Evolutionary conservation across 1,284 basidiomycete species (phyloP), one percentile per base, ranked within the genome.

Genomic region (Trametes versicolor): DNA sequence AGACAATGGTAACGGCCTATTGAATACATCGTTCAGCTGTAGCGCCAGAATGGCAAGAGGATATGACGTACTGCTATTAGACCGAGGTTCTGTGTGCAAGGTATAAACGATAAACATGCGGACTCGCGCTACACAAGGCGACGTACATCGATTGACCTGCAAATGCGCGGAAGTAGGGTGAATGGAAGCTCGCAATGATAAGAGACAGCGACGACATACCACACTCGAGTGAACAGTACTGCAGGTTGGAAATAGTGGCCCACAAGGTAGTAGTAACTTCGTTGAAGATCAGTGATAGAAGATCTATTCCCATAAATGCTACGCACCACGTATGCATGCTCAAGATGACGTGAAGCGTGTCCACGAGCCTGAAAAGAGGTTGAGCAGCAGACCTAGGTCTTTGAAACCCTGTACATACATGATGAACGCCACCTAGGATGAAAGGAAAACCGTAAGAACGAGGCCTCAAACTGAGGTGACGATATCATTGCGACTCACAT

Each of bases 211-310:
- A 17, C 48, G 7, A 29, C 58, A 7, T 23, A 50, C 58, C 47
- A 59, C 9, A 59, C 58, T 9, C 48, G 9, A 19, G 23, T 23
- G 13, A 27, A 15, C 2, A 59, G 25, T 17, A 41, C 21, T 1
- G 32, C 25, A n/a, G 58, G 47, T 6, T 51, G 12, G 25, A 29
- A 47, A 17, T 59, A 51, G 37, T 59, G 27, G 15, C 4, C 41
- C 4, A 59, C 58, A 15, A 59, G 48, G 49, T 59, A 59, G 36
- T 37, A 59, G 32, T 59, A 59, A 34, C 47, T 51, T 12, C 12
- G 29, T 5, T 5, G 13, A 34, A 7, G 21, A 37, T 23, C 3
- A 29, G 17, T 23, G 2, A 13, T 1, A 15, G 13, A 10, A 12
- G n/a, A 19, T 8, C 2, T 4, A 23, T 19, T 6, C 12, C 13